These are phyloP conservation scores for Botrytis galanthina DNA, from an alignment of 2,329 filamentous ascomycete species.

Conservation along the genomic window DNA sequence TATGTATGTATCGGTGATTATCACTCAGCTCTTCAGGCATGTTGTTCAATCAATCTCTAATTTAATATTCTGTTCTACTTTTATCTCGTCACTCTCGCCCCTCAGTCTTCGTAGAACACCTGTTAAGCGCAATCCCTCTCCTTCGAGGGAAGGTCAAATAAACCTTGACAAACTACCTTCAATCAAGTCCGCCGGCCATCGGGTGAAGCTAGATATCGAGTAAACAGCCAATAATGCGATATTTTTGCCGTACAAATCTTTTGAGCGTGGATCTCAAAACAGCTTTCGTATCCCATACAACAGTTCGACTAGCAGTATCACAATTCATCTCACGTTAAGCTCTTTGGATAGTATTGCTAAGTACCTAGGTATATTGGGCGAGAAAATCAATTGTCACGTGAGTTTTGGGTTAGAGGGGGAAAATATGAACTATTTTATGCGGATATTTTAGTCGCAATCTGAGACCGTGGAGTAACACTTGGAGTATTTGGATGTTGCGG, in stretches of 20 bases:
- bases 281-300: fast-evolving
- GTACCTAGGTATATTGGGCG: neutral
- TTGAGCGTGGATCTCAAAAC: neutral
- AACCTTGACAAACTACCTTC: fast-evolving
- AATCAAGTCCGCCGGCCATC: fast-evolving
- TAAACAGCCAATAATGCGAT: neutral
- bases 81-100: neutral
- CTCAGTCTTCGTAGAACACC: fast-evolving
- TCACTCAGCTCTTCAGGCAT: neutral
- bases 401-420: neutral
- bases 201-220: neutral
- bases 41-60: neutral
- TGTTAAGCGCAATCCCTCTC: fast-evolving
- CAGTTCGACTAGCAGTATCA: neutral
- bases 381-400: neutral
- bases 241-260: neutral
- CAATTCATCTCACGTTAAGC: neutral
- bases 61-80: neutral
- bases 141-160: neutral
- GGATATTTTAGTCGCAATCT: neutral
- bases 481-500: too few species aligned
- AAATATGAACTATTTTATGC: fast-evolving
- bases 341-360: neutral
- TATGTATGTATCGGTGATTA: neutral
- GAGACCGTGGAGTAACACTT: too few species aligned